Evolutionary conservation across 108 stramenopile genomes (phyloP).

Genomic region (Fragilaria crotonensis): DNA sequence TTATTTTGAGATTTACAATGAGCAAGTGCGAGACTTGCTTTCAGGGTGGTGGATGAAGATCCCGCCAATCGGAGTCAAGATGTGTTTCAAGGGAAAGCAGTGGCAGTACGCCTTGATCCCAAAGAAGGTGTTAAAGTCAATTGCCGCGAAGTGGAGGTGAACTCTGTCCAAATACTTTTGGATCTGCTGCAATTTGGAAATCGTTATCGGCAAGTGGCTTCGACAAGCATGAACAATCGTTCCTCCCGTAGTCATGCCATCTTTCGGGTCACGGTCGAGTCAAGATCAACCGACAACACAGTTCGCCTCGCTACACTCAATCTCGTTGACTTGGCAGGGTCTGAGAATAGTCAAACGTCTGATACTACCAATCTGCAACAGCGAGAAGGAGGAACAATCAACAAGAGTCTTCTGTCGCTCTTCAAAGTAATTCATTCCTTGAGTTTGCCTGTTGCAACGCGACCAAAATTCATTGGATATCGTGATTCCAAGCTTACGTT

Average conservation of each 20-base stretch:
- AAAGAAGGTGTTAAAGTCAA: conserved; percentile 85
- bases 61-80: conserved; percentile 22
- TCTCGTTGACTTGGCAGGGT: conserved; percentile 87
- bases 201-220: conserved; percentile 54
- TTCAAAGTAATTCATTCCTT: conserved; percentile 69
- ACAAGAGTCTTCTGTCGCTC: conserved; percentile 85
- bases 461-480: conserved; percentile 60
- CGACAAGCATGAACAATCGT: conserved; percentile 87
- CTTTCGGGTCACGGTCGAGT: conserved; percentile 75
- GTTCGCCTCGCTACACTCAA: conserved; percentile 61
- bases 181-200: conserved; percentile 58
- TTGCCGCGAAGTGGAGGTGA: conserved; percentile 58
- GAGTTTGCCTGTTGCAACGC: conserved; percentile 26
- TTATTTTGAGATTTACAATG: conserved; percentile 97
- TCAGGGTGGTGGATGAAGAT: conserved; percentile 27
- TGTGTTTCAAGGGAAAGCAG: not conserved
- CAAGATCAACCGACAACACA: conserved; percentile 5
- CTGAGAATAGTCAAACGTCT: conserved; percentile 63
- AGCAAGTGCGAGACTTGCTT: conserved; percentile 92
- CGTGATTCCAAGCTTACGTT: conserved; percentile 97
- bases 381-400: conserved; percentile 95
- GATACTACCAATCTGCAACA: conserved; percentile 34
- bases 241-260: conserved; percentile 90
- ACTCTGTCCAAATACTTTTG: conserved; percentile 48
- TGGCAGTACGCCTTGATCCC: conserved; percentile 36